Evolutionary conservation across 2,329 filamentous ascomycete genomes (phyloP).

Genomic region (Exophiala viscosa): DNA sequence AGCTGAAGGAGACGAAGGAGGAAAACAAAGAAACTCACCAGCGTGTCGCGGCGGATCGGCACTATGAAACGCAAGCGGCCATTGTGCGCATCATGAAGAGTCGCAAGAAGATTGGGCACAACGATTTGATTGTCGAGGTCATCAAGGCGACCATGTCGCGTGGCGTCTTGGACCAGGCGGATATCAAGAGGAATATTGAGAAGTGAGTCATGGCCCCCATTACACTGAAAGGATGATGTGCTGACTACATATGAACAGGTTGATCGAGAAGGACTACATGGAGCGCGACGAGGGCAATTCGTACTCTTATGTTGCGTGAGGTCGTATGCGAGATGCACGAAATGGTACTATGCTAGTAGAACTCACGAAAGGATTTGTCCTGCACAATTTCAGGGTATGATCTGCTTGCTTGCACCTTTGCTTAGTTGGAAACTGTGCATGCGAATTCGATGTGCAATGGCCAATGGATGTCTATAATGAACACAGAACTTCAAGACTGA

Average conservation of each 20-base stretch:
- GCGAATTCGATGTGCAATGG: too few species aligned
- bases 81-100: slow-evolving; percentile 98
- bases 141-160: slow-evolving; percentile 85
- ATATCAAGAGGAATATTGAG: slow-evolving; percentile 97
- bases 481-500: too few species aligned
- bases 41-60: slow-evolving; percentile 79
- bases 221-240: too few species aligned
- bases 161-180: slow-evolving; percentile 76
- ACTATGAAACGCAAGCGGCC: slow-evolving; percentile 94
- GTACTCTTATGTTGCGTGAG: slow-evolving; percentile 67
- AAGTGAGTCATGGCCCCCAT: slow-evolving; percentile 55
- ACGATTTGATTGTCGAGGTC: slow-evolving; percentile 85
- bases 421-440: too few species aligned
- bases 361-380: too few species aligned
- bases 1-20: slow-evolving; percentile 90
- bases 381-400: too few species aligned
- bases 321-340: too few species aligned
- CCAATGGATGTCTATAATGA: too few species aligned
- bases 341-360: too few species aligned
- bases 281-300: slow-evolving; percentile 69
- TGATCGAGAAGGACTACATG: slow-evolving; percentile 92
- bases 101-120: slow-evolving; percentile 78
- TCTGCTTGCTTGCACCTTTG: too few species aligned
- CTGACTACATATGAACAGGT: slow-evolving; percentile 44
- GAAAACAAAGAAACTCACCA: slow-evolving; percentile 95